Conservation (phyloP, 2,329 filamentous ascomycete species). For the Cadophora gregata region DNA sequence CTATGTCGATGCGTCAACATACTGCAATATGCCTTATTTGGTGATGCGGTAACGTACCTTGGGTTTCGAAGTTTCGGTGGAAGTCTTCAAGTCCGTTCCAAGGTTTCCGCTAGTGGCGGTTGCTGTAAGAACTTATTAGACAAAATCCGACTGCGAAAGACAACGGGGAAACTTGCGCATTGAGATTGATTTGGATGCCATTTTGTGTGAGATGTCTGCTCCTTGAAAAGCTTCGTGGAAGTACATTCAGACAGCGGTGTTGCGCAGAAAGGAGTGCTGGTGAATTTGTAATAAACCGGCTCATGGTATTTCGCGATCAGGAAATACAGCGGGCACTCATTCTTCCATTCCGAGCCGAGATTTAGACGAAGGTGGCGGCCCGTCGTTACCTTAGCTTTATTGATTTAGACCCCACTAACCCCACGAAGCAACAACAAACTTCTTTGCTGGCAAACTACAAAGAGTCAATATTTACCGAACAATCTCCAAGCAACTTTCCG, state of each 20-base stretch:
- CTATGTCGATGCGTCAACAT: constrained; percentile 51
- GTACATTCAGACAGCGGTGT: constrained; percentile 25
- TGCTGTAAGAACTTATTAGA: constrained; percentile 34
- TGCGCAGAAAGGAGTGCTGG: background rate
- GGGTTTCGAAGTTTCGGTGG: constrained; percentile 33
- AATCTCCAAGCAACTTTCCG: constrained; percentile 17
- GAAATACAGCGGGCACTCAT: background rate
- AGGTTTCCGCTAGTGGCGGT: constrained; percentile 40
- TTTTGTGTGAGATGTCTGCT: constrained; percentile 33
- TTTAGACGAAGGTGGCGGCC: background rate
- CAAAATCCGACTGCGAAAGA: background rate
- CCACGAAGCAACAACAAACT: constrained; percentile 20
- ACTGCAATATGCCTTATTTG: background rate
- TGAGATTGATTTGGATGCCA: constrained; percentile 39
- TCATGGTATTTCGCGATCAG: constrained; percentile 3
- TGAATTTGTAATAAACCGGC: constrained; percentile 29
- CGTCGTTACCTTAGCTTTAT: constrained; percentile 25
- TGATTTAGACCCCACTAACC: constrained; percentile 31
- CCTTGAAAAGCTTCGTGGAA: constrained; percentile 34
- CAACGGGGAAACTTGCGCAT: constrained; percentile 37
- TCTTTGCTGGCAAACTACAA: constrained; percentile 17
- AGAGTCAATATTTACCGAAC: background rate
- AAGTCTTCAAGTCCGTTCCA: constrained; percentile 38
- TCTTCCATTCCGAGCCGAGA: constrained; percentile 12
- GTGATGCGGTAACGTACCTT: constrained; percentile 36